Percentiles rank a stretch among this genome's conserved stretches.
phyloP scores from a whole-genome alignment of 306 rosid species.

The Fragaria vesca region DNA sequence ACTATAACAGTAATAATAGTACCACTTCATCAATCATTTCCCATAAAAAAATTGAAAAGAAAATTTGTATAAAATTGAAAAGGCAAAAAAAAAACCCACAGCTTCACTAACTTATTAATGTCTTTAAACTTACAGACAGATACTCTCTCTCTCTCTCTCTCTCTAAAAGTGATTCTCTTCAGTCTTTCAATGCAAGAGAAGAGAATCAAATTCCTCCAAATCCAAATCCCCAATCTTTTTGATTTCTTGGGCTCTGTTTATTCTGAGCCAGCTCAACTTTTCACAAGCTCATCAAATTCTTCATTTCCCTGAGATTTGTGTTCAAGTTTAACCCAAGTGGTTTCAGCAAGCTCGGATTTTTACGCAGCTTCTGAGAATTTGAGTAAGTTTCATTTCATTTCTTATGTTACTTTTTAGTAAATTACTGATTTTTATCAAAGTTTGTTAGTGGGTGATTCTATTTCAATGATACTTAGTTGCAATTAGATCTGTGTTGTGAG shows the following conservation, averaged over 20 bases:
- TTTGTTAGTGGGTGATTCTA: slow-evolving; percentile 22
- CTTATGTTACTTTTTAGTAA: slow-evolving; percentile 29
- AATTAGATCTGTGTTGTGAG: slow-evolving; percentile 68
- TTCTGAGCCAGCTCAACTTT: slow-evolving; percentile 16
- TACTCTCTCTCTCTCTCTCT: slow-evolving; percentile 19
- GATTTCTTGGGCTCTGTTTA: slow-evolving; percentile 36
- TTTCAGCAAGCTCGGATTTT: slow-evolving; percentile 50
- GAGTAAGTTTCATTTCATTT: slow-evolving; percentile 44
- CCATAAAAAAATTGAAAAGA: neutral
- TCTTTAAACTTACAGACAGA: slow-evolving; percentile 18
- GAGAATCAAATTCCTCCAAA: slow-evolving; percentile 42
- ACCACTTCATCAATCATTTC: neutral
- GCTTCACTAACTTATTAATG: slow-evolving; percentile 15
- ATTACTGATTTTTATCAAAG: slow-evolving; percentile 36
- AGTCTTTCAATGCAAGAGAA: slow-evolving; percentile 38
- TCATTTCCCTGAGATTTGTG: slow-evolving; percentile 55
- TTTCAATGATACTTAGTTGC: slow-evolving; percentile 18
- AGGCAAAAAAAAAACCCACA: neutral
- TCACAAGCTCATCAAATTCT: slow-evolving; percentile 28
- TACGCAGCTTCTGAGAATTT: slow-evolving; percentile 38
- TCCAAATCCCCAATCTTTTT: slow-evolving; percentile 43
- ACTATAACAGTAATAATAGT: neutral
- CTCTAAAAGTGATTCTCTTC: slow-evolving; percentile 64
- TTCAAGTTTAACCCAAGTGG: slow-evolving; percentile 23
- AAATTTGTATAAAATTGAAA: neutral